Percentiles rank a stretch among this genome's conserved stretches.
Evolutionary conservation across 371 early-diverging fungal species (phyloP).

Genomic region (Actinomortierella ambigua): DNA sequence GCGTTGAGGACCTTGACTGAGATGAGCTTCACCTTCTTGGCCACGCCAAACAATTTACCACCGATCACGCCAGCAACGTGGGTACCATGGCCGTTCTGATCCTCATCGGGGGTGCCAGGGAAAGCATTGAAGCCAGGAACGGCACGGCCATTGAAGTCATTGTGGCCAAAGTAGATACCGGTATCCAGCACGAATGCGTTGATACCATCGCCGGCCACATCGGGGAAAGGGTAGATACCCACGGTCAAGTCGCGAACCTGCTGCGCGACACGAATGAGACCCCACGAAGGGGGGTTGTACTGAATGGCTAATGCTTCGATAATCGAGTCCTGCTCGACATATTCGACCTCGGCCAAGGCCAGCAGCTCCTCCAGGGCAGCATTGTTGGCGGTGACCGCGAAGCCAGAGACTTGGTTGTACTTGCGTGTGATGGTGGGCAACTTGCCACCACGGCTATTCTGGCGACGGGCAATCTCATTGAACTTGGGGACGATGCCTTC

Average conservation of each 20-base stretch:
- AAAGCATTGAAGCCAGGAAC: conserved; percentile 1
- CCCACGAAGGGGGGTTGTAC: neutral
- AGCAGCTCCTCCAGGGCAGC: conserved; percentile 11
- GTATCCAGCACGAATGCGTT: conserved; percentile 59
- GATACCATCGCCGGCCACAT: conserved; percentile 34
- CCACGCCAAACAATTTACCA: conserved; percentile 50
- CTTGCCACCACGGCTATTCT: neutral
- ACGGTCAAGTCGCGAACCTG: neutral
- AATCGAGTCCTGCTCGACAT: conserved; percentile 17
- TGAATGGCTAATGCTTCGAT: conserved; percentile 1
- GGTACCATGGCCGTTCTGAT: conserved; percentile 54
- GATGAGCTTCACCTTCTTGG: conserved; percentile 53
- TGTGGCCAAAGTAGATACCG: conserved; percentile 49
- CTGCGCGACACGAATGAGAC: neutral
- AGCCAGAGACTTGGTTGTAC: conserved; percentile 2
- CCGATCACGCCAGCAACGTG: conserved; percentile 54
- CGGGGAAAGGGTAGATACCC: conserved; percentile 3
- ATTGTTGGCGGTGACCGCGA: conserved; percentile 2
- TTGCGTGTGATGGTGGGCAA: conserved; percentile 8
- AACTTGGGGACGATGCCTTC: conserved; percentile 8
- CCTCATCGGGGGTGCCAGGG: conserved; percentile 41
- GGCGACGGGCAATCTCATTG: conserved; percentile 8
- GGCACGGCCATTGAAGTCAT: conserved; percentile 55
- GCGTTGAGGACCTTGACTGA: conserved; percentile 60
- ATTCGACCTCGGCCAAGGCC: conserved; percentile 13